Base-by-base conservation (phyloP, 139 green algal species). In the Gonium pectorale region DNA sequence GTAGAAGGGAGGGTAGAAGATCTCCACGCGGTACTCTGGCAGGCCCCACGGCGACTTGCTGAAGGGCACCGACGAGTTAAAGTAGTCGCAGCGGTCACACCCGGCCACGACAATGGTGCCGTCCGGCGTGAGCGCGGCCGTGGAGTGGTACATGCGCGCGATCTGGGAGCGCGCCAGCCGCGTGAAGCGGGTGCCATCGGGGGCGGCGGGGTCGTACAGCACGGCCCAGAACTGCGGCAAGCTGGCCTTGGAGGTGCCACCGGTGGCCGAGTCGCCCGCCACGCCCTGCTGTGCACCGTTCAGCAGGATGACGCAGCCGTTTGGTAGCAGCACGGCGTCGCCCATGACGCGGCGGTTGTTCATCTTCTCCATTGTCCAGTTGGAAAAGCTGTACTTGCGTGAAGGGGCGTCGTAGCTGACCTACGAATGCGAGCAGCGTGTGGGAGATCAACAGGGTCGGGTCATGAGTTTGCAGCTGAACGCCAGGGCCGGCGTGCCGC, bases 21-120 rank as follows among this genome's bases (percentile, higher is more conserved):
- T 44, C 79, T 85, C 79, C 35, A 85, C 79, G 26, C 79, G 79
- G 46, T 85, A 85, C 64, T 90, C 86, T 19, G 86, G 71, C 80
- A 85, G 80, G 40, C 43, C 71, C 46, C 40, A 62, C 0, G 80
- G 86, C 7, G 63, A 72, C 5, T 21, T 15, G 40, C 33, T 69
- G 72, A 70, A 87, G 13, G 80, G 79, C 80, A 81, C 54, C 31
- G 80, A 56, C 7, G 17, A 31, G 41, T 67, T 70, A 49, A 87
- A 86, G 56, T 88, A 79, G 66, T 80, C 29, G 69, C 87, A 91
- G 31, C 87, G 77, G 70, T 91, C 87, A 69, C 87, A 91, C 41
- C 87, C 87, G 2, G 82, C 59, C 51, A 89, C 79, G 1, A 91
- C 27, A 40, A 91, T 78, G 4, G 82, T 89, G 69, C 82, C 87